Percentiles rank a stretch among this genome's conserved stretches.
These are phyloP conservation scores for Fraxinus anomala DNA, from an alignment of 257 asterid species.

Conservation along the genomic window DNA sequence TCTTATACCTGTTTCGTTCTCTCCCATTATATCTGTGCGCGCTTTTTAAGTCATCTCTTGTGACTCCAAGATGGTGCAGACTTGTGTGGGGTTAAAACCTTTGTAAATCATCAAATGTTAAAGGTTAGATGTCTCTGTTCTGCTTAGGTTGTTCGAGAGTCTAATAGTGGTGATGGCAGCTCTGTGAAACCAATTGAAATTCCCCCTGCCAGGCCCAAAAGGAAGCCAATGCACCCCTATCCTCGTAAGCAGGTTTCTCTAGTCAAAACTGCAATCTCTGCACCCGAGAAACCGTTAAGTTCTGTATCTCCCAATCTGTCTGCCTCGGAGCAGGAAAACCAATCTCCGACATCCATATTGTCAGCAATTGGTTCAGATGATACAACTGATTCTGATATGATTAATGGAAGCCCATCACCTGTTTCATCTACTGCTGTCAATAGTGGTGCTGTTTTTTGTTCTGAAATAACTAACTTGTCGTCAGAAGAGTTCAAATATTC, in stretches of 20 bases:
- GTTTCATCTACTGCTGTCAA: conserved; percentile 47
- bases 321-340: conserved; percentile 45
- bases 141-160: conserved; percentile 74
- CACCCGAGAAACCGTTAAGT: conserved; percentile 38
- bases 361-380: conserved; percentile 63
- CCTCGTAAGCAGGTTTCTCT: conserved; percentile 72
- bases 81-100: background rate
- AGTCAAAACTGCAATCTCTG: conserved; percentile 32
- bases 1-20: conserved; percentile 30
- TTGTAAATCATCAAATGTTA: background rate
- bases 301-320: conserved; percentile 34
- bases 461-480: conserved; percentile 35
- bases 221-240: conserved; percentile 93
- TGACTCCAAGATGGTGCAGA: conserved; percentile 43
- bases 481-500: conserved; percentile 37
- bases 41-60: conserved; percentile 49
- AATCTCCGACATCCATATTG: conserved; percentile 75
- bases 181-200: conserved; percentile 67
- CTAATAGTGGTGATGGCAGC: conserved; percentile 45
- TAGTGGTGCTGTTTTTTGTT: conserved; percentile 15
- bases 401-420: conserved; percentile 48
- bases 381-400: conserved; percentile 37
- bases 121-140: conserved; percentile 16
- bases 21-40: conserved; percentile 48
- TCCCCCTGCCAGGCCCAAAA: conserved; percentile 98